Percentiles rank a stretch among this genome's conserved stretches.
Conservation (phyloP, 305 asterid genomes). For the Plantago rigida region DNA sequence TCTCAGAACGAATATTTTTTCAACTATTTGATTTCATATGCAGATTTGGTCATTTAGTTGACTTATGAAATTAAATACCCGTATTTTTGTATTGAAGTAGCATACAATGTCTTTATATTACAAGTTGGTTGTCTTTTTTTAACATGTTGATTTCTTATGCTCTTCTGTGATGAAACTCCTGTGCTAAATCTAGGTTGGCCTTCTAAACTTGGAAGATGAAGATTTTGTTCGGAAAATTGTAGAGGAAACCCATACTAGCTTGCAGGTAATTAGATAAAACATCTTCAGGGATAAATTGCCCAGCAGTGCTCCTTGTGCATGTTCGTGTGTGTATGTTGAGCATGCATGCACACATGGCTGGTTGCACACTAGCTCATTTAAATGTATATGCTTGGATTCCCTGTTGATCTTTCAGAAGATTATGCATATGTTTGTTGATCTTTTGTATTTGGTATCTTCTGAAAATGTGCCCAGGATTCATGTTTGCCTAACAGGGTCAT, state of each 20-base stretch:
- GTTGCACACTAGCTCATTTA: neutral
- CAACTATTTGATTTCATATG: neutral
- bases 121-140: conserved; percentile 7
- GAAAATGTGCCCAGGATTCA: too few relatives aligned
- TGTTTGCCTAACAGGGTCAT: too few relatives aligned
- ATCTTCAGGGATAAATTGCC: neutral
- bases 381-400: neutral
- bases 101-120: neutral
- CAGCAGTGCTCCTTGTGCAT: conserved; percentile 7
- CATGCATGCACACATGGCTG: neutral
- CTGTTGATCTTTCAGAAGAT: conserved; percentile 9
- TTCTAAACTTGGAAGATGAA: conserved; percentile 87
- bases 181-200: conserved; percentile 60
- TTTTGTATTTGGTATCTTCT: too few relatives aligned
- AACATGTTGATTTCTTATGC: conserved; percentile 17
- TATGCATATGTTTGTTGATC: conserved; percentile 13
- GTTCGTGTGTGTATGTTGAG: neutral
- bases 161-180: conserved; percentile 17
- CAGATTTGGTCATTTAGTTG: conserved; percentile 1
- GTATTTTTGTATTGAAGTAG: conserved; percentile 10
- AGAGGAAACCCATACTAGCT: conserved; percentile 52
- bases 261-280: conserved; percentile 57
- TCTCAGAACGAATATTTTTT: too few relatives aligned
- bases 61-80: conserved; percentile 1
- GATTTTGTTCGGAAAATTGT: conserved; percentile 62